These are phyloP conservation scores for Clitopilus hobsonii DNA, from an alignment of 768 basidiomycete species.

Conservation along the genomic window DNA sequence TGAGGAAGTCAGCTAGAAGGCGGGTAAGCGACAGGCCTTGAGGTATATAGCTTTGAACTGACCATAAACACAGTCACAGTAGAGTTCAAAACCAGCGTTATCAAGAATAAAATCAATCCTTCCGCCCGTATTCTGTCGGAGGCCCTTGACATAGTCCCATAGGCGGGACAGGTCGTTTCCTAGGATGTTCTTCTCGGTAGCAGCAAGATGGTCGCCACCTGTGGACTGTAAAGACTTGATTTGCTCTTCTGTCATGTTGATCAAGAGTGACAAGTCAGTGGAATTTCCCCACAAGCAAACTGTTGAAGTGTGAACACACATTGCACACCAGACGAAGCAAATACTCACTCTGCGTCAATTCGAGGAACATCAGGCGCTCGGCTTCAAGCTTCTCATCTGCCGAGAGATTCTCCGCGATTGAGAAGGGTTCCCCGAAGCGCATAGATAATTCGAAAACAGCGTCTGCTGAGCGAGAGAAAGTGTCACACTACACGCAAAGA, in stretches of 20 bases:
- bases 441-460: conserved; percentile 93
- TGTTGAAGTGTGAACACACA: conserved; percentile 19
- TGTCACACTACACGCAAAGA: conserved; percentile 63
- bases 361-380: conserved; percentile 83
- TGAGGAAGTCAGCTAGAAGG: conserved; percentile 77
- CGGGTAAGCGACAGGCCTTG: not conserved
- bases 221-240: conserved; percentile 96
- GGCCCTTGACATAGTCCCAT: conserved; percentile 70
- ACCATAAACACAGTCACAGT: conserved; percentile 87
- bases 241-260: conserved; percentile 97
- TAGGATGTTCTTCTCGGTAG: conserved; percentile 94
- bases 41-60: conserved; percentile 13
- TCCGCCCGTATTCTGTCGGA: conserved; percentile 67
- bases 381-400: conserved; percentile 59
- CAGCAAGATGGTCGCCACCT: conserved; percentile 91
- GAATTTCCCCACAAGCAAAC: conserved; percentile 98
- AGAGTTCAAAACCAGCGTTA: conserved; percentile 87
- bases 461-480: conserved; percentile 87
- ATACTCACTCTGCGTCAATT: conserved; percentile 78
- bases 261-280: conserved; percentile 89
- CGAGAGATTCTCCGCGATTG: conserved; percentile 48
- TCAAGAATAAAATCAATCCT: conserved; percentile 81
- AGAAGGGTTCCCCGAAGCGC: conserved; percentile 86
- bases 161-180: conserved; percentile 74
- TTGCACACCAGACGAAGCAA: conserved; percentile 1